Evolutionary conservation across 1,284 basidiomycete genomes (phyloP).

Genomic region (Apiotrichum montevideense): DNA sequence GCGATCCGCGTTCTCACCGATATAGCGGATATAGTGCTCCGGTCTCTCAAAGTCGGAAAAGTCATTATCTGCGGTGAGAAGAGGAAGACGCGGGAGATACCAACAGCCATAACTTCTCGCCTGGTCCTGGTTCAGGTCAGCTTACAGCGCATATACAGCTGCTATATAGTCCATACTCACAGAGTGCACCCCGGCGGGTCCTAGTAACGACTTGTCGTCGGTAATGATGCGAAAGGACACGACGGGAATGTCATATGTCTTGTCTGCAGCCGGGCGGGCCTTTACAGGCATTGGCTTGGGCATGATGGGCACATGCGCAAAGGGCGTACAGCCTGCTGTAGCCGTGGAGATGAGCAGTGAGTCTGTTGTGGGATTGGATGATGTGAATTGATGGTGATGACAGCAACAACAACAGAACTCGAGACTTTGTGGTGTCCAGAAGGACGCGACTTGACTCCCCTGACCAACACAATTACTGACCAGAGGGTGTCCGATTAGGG

Average conservation of each 20-base stretch:
- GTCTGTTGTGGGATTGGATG: no score
- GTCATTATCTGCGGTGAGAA: conserved; percentile 60
- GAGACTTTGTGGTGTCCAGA: no score
- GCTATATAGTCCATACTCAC: conserved; percentile 18
- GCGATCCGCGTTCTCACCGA: conserved; percentile 53
- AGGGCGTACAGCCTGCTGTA: no score
- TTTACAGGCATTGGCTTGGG: conserved; percentile 20
- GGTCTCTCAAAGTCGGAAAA: conserved; percentile 67
- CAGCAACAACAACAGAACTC: no score
- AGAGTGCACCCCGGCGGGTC: conserved; percentile 37
- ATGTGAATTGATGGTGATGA: no score
- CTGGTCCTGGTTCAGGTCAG: conserved; percentile 27
- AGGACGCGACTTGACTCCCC: no score
- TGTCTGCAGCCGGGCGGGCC: conserved; percentile 15
- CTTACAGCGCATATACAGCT: no score
- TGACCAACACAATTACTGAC: no score
- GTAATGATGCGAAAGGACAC: conserved; percentile 43
- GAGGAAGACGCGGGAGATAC: background rate
- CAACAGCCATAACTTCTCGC: conserved; percentile 42
- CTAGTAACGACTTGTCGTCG: conserved; percentile 31
- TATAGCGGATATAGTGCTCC: conserved; percentile 82
- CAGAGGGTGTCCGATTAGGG: no score
- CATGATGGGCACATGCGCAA: conserved; percentile 15
- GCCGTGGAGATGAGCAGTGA: no score
- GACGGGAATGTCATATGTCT: conserved; percentile 37